phyloP scores from a whole-genome alignment of 2,329 filamentous ascomycete species.

The Fusarium phyllophilum region DNA sequence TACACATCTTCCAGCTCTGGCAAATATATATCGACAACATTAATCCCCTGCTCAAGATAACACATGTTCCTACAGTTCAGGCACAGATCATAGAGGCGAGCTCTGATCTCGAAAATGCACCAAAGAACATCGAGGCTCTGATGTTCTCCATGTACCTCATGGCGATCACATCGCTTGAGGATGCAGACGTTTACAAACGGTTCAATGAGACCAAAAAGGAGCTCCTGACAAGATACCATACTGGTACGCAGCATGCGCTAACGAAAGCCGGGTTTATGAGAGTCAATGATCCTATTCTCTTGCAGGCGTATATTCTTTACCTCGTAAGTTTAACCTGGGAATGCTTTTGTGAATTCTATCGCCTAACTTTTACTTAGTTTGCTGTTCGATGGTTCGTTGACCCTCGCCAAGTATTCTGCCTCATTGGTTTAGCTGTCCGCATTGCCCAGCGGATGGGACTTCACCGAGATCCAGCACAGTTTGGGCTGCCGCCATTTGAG shows the following conservation, averaged over 20 bases:
- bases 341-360: background rate
- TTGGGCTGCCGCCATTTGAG: slow-evolving; percentile 66
- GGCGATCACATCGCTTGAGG: slow-evolving; percentile 67
- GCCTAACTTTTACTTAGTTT: slow-evolving; percentile 41
- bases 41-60: slow-evolving; percentile 74
- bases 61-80: slow-evolving; percentile 73
- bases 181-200: slow-evolving; percentile 63
- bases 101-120: slow-evolving; percentile 63
- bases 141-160: slow-evolving; percentile 74
- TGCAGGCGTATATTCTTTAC: slow-evolving; percentile 76
- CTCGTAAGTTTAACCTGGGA: slow-evolving; percentile 59
- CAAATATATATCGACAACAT: slow-evolving; percentile 76
- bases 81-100: slow-evolving; percentile 71
- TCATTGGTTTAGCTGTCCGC: slow-evolving; percentile 73
- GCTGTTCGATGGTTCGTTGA: slow-evolving; percentile 67
- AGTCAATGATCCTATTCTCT: slow-evolving; percentile 69
- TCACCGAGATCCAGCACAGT: slow-evolving; percentile 69
- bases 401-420: slow-evolving; percentile 58
- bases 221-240: slow-evolving; percentile 64
- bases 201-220: slow-evolving; percentile 64
- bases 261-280: slow-evolving; percentile 74
- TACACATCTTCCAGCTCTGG: slow-evolving; percentile 73
- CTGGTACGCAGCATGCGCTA: slow-evolving; percentile 71
- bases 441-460: slow-evolving; percentile 75
- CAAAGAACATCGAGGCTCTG: slow-evolving; percentile 69